Base-by-base conservation (phyloP, 2,329 filamentous ascomycete species). In the Colletotrichum scovillei region DNA sequence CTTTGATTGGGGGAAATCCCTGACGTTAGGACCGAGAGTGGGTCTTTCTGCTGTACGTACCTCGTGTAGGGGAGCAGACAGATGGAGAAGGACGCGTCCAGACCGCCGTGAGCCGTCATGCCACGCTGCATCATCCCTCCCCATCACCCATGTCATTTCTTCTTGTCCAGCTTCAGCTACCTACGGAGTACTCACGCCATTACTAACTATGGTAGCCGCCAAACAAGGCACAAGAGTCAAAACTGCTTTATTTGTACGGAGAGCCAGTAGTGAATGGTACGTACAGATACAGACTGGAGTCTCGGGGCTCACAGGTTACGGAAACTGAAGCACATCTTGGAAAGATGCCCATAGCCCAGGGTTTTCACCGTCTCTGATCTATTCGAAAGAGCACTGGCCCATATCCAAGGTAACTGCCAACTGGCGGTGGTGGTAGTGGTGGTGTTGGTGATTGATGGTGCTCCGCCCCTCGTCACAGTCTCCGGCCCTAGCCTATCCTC, bases 1-100 rank as follows among this genome's bases (percentile, higher is more conserved):
- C 46, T 22, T 9, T 63, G 62, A 63, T 63, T 63, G 62, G 62
- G 62, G 62, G 62, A 63, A 63, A 38, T 28, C n/a, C 46, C 38
- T 35, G 62, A 14, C 7, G 6, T 28, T 26, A 55, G 52, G 46
- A 63, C 62, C 62, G 62, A 53, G 62, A 38, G 62, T 63, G 62
- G 62, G 6, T 53, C 11, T 11, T 12, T 5, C 19, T 3, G 24
- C 4, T 28, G 35, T 53, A 63, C 46, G 46, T 55, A 53, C 62
- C 46, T 63, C 62, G 62, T 63, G n/a, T 55, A 11, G 62, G 53
- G 53, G 46, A 55, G 62, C n/a, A 14, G 46, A 55, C 46, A 63
- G 24, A 38, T 38, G 62, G 62, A 63, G 62, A 55, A 63, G 35
- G 62, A 26, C 62, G 46, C 46, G 46, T 63, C 62, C 62, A 63